Evolutionary conservation across 345 rosid genomes (phyloP).

Genomic region (Hypericum androsaemum): DNA sequence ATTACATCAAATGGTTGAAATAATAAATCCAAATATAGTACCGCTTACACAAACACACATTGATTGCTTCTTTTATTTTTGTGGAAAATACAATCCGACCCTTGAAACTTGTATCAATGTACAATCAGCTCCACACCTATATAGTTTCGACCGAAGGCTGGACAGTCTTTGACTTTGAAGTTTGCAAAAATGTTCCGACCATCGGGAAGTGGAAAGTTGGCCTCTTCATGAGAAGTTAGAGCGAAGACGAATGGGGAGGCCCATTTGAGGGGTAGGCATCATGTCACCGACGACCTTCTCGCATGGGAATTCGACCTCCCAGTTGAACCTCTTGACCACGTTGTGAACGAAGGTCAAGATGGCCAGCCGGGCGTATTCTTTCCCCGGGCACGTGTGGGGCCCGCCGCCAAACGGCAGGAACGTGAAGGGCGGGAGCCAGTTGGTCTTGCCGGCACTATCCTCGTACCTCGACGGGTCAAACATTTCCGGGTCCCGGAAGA

Average conservation of each 20-base stretch:
- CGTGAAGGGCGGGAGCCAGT: slow-evolving; percentile 23
- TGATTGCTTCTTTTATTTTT: too few species aligned
- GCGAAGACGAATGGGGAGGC: slow-evolving; percentile 33
- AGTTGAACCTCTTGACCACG: slow-evolving; percentile 25
- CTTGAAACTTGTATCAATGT: too few species aligned
- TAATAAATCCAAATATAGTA: too few species aligned
- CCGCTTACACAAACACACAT: too few species aligned
- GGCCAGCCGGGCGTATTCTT: slow-evolving; percentile 36
- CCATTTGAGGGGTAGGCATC: slow-evolving; percentile 42
- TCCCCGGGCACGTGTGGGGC: slow-evolving; percentile 39
- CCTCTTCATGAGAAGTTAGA: slow-evolving; percentile 3
- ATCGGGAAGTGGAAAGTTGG: slow-evolving; percentile 17
- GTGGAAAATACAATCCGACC: too few species aligned
- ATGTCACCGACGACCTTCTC: slow-evolving; percentile 31
- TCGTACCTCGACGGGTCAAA: slow-evolving; percentile 35
- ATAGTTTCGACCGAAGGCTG: too few species aligned
- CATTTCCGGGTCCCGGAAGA: slow-evolving; percentile 28
- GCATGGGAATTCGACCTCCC: slow-evolving; percentile 19
- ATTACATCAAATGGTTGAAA: too few species aligned
- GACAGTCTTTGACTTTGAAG: too few species aligned
- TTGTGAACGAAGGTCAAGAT: slow-evolving; percentile 32
- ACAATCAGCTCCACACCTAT: too few species aligned
- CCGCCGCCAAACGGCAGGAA: slow-evolving; percentile 46
- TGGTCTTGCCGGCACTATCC: slow-evolving; percentile 12
- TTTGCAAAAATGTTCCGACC: neutral